phyloP scores from a whole-genome alignment of 768 basidiomycete species.

The Pisolithus marmoratus region DNA sequence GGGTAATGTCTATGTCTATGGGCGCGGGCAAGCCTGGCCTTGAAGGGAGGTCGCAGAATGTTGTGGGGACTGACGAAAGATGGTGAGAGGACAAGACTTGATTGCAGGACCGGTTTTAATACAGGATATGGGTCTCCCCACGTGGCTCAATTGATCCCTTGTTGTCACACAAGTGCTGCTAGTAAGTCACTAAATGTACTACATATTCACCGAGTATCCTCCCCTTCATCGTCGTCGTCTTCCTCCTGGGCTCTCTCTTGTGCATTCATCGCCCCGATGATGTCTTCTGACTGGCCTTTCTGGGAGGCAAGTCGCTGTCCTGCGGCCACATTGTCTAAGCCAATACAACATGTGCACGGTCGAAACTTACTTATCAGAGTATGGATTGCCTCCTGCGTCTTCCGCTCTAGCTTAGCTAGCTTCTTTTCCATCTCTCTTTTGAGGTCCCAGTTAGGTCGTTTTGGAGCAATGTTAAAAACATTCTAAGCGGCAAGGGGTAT shows the following conservation, averaged over 20 bases:
- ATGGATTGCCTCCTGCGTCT: constrained; percentile 89
- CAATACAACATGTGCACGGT: not conserved
- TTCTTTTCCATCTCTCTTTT: constrained; percentile 93
- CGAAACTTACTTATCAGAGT: constrained; percentile 77
- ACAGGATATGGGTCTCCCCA: constrained; percentile 1
- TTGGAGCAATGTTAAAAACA: constrained; percentile 95
- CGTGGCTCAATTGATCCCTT: not conserved
- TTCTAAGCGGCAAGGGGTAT: constrained; percentile 44
- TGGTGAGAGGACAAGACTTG: not conserved
- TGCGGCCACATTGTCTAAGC: constrained; percentile 23
- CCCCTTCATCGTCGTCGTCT: constrained; percentile 63
- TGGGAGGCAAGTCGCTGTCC: constrained; percentile 77
- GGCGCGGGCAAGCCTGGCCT: not conserved
- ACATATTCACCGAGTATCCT: constrained; percentile 3
- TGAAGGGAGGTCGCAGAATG: not conserved
- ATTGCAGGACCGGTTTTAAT: constrained; percentile 10
- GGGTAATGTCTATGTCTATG: not conserved
- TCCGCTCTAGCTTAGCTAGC: constrained; percentile 79
- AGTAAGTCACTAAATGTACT: not conserved
- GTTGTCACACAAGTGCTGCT: too few relatives aligned
- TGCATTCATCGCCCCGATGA: constrained; percentile 80
- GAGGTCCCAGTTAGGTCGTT: constrained; percentile 94
- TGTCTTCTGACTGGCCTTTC: constrained; percentile 72
- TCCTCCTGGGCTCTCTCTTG: constrained; percentile 53
- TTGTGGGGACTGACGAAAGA: not conserved